These are phyloP conservation scores for Amylocystis lapponica DNA, from an alignment of 768 basidiomycete genomes.

Conservation along the genomic window DNA sequence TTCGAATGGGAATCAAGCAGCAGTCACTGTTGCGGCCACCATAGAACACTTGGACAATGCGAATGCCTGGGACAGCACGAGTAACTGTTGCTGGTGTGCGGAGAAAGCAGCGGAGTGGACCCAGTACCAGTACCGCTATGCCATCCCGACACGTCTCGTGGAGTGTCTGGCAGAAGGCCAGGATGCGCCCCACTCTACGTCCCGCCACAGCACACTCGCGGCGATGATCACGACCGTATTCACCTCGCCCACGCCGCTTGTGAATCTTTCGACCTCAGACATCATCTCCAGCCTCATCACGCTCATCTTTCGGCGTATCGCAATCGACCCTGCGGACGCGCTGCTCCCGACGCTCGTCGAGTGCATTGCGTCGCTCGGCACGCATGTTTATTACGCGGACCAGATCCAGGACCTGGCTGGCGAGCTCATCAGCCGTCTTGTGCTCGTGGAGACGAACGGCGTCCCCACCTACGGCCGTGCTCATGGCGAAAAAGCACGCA, in stretches of 20 bases:
- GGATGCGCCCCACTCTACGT: conserved; percentile 41
- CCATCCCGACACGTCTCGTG: conserved; percentile 78
- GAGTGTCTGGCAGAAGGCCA: conserved; percentile 66
- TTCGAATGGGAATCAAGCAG: conserved; percentile 71
- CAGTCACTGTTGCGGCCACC: conserved; percentile 63
- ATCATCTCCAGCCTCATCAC: conserved; percentile 74
- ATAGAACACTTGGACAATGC: conserved; percentile 62
- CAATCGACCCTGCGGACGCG: conserved; percentile 54
- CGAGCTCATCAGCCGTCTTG: conserved; percentile 73
- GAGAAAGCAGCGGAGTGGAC: conserved; percentile 79
- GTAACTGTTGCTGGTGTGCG: conserved; percentile 80
- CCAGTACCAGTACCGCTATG: conserved; percentile 90
- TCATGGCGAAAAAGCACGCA: conserved; percentile 39
- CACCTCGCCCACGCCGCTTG: conserved; percentile 72
- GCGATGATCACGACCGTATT: conserved; percentile 82
- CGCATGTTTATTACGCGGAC: conserved; percentile 93
- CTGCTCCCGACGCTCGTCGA: conserved; percentile 65
- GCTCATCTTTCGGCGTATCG: conserved; percentile 65
- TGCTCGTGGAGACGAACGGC: conserved; percentile 64
- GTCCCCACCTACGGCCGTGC: conserved; percentile 35
- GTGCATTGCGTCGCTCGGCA: conserved; percentile 78
- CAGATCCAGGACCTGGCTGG: conserved; percentile 90
- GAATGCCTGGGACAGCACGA: conserved; percentile 57
- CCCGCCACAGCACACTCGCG: conserved; percentile 56
- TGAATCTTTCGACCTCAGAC: conserved; percentile 89